Base-by-base conservation (phyloP, 768 basidiomycete species). In the Suillus spraguei region DNA sequence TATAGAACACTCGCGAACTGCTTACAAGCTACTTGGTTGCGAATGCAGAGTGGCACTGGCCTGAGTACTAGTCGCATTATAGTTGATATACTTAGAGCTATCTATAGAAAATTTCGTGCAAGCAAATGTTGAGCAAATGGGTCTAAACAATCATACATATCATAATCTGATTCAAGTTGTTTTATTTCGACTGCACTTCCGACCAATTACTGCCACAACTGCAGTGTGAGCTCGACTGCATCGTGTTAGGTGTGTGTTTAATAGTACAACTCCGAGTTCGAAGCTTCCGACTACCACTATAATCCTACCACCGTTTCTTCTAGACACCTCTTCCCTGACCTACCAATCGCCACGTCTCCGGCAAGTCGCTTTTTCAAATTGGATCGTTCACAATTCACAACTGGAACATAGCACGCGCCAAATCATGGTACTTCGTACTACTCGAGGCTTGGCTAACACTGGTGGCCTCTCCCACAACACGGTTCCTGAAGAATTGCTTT, bases 401-500 rank as follows among this genome's bases (percentile, higher is more conserved):
- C 20, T 53, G 20, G 33, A n/a, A 53, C 33, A 10, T 11, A 53
- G 52, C 52, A 3, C 33, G 20, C 33, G 20, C 52, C 20, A 33
- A 28, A 32, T 52, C 52, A 35, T 53, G 52, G 52, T 35, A 6
- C 33, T 13, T 1, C 13, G 20, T n/a, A 20, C 11, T 53, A 20
- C 11, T n/a, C 52, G 33, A 53, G 32, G 28, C 28, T 17, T 35
- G 33, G 11, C 20, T 10, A 53, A 53, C 8, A 47, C 42, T 20
- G 42, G 46, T 50, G 20, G 52, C 33, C 11, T 35, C 33, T 53
- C 33, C 35, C 54, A 36, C 14, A 35, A 36, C 3, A 55, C 39
- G 38, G 24, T 56, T 17, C 55, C 22, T 17, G 55, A 39, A 56
- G 24, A 39, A 56, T 17, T 56, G 9, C 36, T 56, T 39, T 56